phyloP scores from a whole-genome alignment of 495 filamentous ascomycete species.

The Trichoderma asperelloides region DNA sequence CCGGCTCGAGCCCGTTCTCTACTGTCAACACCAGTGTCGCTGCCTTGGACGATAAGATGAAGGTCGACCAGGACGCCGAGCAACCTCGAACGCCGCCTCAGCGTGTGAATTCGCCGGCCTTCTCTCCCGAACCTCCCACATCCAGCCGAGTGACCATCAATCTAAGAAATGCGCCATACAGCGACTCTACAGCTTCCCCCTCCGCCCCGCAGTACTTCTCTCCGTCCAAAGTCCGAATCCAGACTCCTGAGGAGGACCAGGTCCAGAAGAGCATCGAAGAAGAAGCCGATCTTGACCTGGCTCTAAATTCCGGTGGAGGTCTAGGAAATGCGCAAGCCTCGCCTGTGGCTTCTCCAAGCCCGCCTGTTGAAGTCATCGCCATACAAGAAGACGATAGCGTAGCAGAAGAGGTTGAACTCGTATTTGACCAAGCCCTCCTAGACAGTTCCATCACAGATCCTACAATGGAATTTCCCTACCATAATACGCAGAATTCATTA shows the following conservation, averaged over 20 bases:
- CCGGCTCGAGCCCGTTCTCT: conserved; percentile 13
- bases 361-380: conserved; percentile 24
- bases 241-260: conserved; percentile 15
- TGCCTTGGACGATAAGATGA: background rate
- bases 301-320: conserved; percentile 15
- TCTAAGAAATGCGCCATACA: conserved; percentile 34
- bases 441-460: conserved; percentile 20
- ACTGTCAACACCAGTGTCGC: background rate
- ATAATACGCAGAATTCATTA: conserved; percentile 25
- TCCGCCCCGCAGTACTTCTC: conserved; percentile 21
- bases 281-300: conserved; percentile 29
- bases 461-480: conserved; percentile 32
- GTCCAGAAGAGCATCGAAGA: conserved; percentile 34
- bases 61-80: background rate
- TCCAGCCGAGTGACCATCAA: conserved; percentile 48
- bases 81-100: conserved; percentile 15
- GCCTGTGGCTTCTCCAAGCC: conserved; percentile 29
- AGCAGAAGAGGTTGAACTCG: conserved; percentile 19
- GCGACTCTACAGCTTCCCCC: conserved; percentile 38
- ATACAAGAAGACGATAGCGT: conserved; percentile 18
- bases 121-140: conserved; percentile 20
- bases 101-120: conserved; percentile 9
- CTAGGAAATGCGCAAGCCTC: conserved; percentile 27
- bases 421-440: conserved; percentile 17
- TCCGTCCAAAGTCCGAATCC: conserved; percentile 12